Evolutionary conservation across 148 eudicot species (phyloP).

Genomic region (Polygonum aviculare): DNA sequence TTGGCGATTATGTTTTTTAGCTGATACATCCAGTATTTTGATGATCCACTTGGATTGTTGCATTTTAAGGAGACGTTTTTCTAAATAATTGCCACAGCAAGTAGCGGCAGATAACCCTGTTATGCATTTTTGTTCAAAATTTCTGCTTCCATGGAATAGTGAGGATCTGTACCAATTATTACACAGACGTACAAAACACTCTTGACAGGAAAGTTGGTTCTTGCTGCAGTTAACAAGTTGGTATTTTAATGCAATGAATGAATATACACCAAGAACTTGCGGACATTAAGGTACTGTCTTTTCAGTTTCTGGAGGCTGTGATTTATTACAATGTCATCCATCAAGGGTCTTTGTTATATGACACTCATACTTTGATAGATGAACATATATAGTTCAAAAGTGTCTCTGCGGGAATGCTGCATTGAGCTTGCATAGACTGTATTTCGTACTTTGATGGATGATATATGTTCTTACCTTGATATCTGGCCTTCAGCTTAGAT

Average conservation of each 20-base stretch:
- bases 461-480: background rate
- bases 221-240: background rate
- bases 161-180: background rate
- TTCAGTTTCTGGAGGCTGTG: background rate
- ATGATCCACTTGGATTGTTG: no score
- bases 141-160: background rate
- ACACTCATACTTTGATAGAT: background rate
- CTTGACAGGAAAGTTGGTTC: background rate
- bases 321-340: background rate
- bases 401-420: slow-evolving; percentile 91
- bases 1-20: no score
- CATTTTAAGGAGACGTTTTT: no score
- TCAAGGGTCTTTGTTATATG: slow-evolving; percentile 7
- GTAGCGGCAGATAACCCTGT: no score
- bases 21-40: no score
- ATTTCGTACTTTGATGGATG: slow-evolving; percentile 5
- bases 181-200: background rate
- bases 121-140: no score
- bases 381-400: slow-evolving; percentile 36
- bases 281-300: slow-evolving; percentile 54
- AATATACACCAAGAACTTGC: slow-evolving; percentile 87
- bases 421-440: slow-evolving; percentile 90
- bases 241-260: slow-evolving; percentile 64
- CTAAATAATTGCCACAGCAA: no score
- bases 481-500: background rate